Base-by-base conservation (phyloP, 2,329 filamentous ascomycete species). In the Trichoderma sp. region DNA sequence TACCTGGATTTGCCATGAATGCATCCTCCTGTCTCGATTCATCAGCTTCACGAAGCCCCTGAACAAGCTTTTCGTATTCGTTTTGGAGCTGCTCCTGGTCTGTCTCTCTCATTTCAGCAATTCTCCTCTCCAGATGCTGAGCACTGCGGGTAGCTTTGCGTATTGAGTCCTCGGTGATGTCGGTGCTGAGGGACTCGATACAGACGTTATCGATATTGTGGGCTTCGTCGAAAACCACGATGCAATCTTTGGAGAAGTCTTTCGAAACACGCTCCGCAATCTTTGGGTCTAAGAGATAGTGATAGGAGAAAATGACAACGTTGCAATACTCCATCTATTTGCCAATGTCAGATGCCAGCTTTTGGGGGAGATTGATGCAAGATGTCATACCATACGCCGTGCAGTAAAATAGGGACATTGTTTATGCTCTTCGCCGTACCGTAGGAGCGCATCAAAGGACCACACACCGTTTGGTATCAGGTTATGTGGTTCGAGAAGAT, bases 161-260 rank as follows among this genome's bases (percentile, higher is more conserved):
- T 64, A 99, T 79, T 0, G 94, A 97, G 73, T 98, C 95, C 76
- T 99, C 94, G 0, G 94, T 98, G 67, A 99, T 87, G 74, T 99
- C 95, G 50, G 97, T 98, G 76, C 95, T 99, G 13, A 98, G 82
- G 2, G 95, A 94, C 76, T 99, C 95, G 72, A 99, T 99, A 78
- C 96, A 99, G 68, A 99, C 95, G 76, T 99, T 99, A 84, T 99
- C 95, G 73, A 99, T 99, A 76, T 99, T 99, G 82, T 99, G 95
- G 15, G 95, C 95, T 79, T 99, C 95, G 75, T 99, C 95, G 72
- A 99, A 99, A 3, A 99, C 95, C 22, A 99, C 92, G 63, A 99
- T 99, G 78, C 94, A 97, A 78, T 99, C 96, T 74, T 97, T 97
- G 0, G 95, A 97, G 12, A 99, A 87, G 75, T 99, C 95, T 78